A percentile compares a stretch with the other conserved stretches of the same genome.
phyloP scores from a whole-genome alignment of 176 grass and related monocot genomes.

The Bromus sterilis region DNA sequence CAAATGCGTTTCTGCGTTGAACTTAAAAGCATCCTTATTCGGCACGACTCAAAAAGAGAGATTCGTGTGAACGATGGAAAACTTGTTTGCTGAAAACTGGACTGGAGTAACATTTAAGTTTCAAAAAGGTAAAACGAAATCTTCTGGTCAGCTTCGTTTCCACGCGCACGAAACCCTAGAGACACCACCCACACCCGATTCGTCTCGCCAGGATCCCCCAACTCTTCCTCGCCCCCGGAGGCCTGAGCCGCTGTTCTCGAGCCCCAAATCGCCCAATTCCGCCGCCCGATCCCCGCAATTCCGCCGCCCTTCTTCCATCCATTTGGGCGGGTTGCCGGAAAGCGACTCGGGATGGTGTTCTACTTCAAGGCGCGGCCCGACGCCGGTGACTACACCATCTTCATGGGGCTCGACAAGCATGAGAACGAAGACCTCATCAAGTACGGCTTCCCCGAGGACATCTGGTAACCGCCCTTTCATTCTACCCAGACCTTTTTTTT shows the following conservation, averaged over 20 bases:
- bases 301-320: conserved; percentile 22
- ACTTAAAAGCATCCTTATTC: too few species aligned
- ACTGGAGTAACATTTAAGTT: too few species aligned
- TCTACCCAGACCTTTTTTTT: background rate
- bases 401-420: conserved; percentile 87
- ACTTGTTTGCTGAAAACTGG: too few species aligned
- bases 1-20: too few species aligned
- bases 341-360: conserved; percentile 65
- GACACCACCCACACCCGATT: background rate
- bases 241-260: background rate
- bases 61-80: too few species aligned
- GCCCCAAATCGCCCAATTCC: background rate
- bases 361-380: conserved; percentile 96
- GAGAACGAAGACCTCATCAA: conserved; percentile 98
- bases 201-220: background rate
- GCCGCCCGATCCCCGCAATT: background rate
- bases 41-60: too few species aligned
- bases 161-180: conserved; percentile 40
- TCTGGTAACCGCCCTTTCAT: conserved; percentile 44
- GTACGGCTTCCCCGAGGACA: conserved; percentile 90
- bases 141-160: conserved; percentile 25
- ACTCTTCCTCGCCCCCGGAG: background rate
- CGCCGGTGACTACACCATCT: conserved; percentile 84
- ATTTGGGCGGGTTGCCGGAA: conserved; percentile 16
- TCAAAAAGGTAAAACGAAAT: background rate